Base-by-base conservation (phyloP, 164 flowering plant genomes). In the Berberis thunbergii region DNA sequence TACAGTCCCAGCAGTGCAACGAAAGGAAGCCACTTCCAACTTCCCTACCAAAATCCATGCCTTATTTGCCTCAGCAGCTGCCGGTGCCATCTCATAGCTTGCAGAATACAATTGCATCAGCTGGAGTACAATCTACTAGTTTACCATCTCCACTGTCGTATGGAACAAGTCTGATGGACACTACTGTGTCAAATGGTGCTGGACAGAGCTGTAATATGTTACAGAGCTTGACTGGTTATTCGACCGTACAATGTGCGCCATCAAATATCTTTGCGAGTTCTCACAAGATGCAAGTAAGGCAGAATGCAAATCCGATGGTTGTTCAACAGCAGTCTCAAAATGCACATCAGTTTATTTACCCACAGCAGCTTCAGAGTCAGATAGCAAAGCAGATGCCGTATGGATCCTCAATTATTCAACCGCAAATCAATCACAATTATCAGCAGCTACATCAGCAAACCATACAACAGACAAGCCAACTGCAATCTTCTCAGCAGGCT, bases 401-500 rank as follows among this genome's bases (percentile, higher is more conserved):
- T 63, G 87, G 83, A 57, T 26, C 76, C 41, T 62, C 82, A 13
- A 66, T 73, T 7, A 64, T 82, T 77, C 88, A 79, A 59, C 67
- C 85, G 63, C 88, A 82, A 41, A 69, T 83, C 42, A 91, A 81
- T 3, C 49, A 57, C 43, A 10, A 43, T 39, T 38, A 59, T 43
- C 88, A 83, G 64, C 84, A 76, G 54, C 8, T 50, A n/a, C 26
- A 26, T 26, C 26, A 26, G 26, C 26, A 26, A 26, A 76, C 70
- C 63, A 49, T 75, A n/a, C 57, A 80, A 63, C 93, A 81, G 60
- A 72, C 82, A 38, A 80, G 43, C 76, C 88, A 81, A 60, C 64
- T 82, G 76, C 96, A 84, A 61, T 57, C 84, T 46, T 67, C 83
- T 63, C 88, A 79, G 70, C 92, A 82, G 69, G 56, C 84, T 66